Conservation (phyloP, 2,329 filamentous ascomycete genomes). For the Aphanocladium album region DNA sequence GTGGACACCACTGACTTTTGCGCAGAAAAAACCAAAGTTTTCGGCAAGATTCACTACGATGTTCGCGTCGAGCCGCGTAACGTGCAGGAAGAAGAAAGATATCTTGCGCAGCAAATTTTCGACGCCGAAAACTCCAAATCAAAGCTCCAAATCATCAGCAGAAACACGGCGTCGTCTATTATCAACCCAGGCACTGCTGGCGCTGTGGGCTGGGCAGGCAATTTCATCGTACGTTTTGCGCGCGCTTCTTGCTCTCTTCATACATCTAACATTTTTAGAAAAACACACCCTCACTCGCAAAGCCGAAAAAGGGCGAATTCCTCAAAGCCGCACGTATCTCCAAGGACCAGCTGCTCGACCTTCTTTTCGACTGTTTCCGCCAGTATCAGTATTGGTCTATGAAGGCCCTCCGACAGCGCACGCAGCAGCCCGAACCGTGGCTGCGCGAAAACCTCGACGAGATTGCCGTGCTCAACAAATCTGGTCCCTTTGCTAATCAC, state of each 20-base stretch:
- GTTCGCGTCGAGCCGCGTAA: conserved; percentile 68
- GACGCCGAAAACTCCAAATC: conserved; percentile 46
- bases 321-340: conserved; percentile 83
- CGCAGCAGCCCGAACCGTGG: conserved; percentile 89
- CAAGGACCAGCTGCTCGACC: conserved; percentile 80
- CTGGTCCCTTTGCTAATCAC: conserved; percentile 76
- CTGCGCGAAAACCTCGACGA: conserved; percentile 79
- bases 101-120: conserved; percentile 54
- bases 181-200: conserved; percentile 50
- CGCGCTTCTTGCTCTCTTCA: neutral
- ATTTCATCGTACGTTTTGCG: conserved; percentile 54
- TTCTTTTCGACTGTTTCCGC: conserved; percentile 77
- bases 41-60: conserved; percentile 70
- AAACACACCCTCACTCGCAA: conserved; percentile 42
- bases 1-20: conserved; percentile 19
- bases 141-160: conserved; percentile 46
- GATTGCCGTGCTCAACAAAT: conserved; percentile 76
- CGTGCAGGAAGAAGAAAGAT: conserved; percentile 61
- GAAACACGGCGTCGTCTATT: conserved; percentile 44
- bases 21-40: conserved; percentile 72
- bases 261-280: conserved; percentile 38
- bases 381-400: conserved; percentile 92
- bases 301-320: conserved; percentile 63
- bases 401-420: conserved; percentile 69
- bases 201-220: conserved; percentile 33